Conservation (phyloP, 2,329 filamentous ascomycete genomes). For the Claviceps sp. region DNA sequence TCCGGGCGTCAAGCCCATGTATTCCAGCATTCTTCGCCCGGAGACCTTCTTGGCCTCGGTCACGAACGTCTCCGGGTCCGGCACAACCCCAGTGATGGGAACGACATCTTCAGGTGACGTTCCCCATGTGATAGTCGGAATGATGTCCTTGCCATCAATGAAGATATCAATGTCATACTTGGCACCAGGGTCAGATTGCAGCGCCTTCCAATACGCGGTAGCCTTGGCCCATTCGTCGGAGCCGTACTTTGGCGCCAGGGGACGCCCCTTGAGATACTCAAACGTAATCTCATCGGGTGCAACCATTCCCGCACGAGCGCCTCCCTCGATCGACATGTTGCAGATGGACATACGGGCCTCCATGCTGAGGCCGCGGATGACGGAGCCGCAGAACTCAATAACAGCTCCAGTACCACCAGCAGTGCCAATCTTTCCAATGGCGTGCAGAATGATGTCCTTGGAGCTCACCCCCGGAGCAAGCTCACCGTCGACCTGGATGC, state of each 20-base stretch:
- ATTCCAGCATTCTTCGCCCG: slow-evolving; percentile 73
- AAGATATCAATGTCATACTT: slow-evolving; percentile 82
- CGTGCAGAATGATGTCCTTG: slow-evolving; percentile 88
- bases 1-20: slow-evolving; percentile 85
- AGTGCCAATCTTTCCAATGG: slow-evolving; percentile 87
- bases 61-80: slow-evolving; percentile 75
- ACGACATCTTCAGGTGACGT: slow-evolving; percentile 93
- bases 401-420: slow-evolving; percentile 89
- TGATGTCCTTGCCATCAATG: slow-evolving; percentile 85
- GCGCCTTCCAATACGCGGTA: slow-evolving; percentile 70
- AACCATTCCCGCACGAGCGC: slow-evolving; percentile 91
- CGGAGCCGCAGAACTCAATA: slow-evolving; percentile 94
- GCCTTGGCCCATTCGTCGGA: slow-evolving; percentile 86
- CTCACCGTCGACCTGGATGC: slow-evolving; percentile 85
- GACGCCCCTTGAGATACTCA: slow-evolving; percentile 84
- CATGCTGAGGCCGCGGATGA: slow-evolving; percentile 81
- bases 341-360: slow-evolving; percentile 98
- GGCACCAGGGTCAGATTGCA: slow-evolving; percentile 77
- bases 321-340: slow-evolving; percentile 98
- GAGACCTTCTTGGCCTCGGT: slow-evolving; percentile 68
- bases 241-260: slow-evolving; percentile 72
- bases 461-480: slow-evolving; percentile 84
- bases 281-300: slow-evolving; percentile 90
- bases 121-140: slow-evolving; percentile 91
- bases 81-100: slow-evolving; percentile 85